Conservation (phyloP, 2,329 filamentous ascomycete genomes). For the Celoporthe dispersa region DNA sequence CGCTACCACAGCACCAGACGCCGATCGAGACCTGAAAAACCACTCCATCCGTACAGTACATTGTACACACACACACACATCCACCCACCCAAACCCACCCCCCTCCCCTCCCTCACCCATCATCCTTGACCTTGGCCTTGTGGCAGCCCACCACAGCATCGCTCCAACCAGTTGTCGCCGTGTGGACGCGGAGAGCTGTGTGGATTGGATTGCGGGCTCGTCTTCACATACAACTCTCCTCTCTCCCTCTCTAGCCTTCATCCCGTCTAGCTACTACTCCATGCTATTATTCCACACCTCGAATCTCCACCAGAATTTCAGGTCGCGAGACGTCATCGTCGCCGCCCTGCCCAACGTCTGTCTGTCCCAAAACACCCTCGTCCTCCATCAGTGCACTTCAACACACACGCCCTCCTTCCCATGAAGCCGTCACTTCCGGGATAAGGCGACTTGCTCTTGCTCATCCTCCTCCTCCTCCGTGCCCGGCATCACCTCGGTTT, state of each 20-base stretch:
- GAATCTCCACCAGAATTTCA: conserved; percentile 20
- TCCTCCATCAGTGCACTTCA: background rate
- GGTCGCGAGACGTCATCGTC: conserved; percentile 15
- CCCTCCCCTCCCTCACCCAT: background rate
- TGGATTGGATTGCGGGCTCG: background rate
- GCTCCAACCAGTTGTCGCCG: conserved; percentile 4
- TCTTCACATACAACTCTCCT: conserved; percentile 4
- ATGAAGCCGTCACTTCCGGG: conserved; percentile 27
- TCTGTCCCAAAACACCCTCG: background rate
- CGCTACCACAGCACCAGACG: background rate
- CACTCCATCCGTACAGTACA: too few species aligned
- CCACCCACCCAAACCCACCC: background rate
- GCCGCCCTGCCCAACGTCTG: conserved; percentile 5
- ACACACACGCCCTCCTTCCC: conserved; percentile 20
- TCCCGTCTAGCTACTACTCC: background rate
- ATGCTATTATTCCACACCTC: conserved; percentile 9
- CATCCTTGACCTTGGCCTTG: conserved; percentile 1
- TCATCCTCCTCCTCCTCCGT: background rate
- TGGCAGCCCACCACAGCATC: background rate
- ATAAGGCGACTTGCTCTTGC: conserved; percentile 22
- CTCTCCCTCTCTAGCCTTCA: background rate
- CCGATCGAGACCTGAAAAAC: conserved; percentile 6
- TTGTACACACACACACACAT: too few species aligned
- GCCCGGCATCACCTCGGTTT: conserved; percentile 4
- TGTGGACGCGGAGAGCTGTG: conserved; percentile 4